Evolutionary conservation across 176 grass and related monocot species (phyloP).

Genomic region (Aegilops umbellulata): DNA sequence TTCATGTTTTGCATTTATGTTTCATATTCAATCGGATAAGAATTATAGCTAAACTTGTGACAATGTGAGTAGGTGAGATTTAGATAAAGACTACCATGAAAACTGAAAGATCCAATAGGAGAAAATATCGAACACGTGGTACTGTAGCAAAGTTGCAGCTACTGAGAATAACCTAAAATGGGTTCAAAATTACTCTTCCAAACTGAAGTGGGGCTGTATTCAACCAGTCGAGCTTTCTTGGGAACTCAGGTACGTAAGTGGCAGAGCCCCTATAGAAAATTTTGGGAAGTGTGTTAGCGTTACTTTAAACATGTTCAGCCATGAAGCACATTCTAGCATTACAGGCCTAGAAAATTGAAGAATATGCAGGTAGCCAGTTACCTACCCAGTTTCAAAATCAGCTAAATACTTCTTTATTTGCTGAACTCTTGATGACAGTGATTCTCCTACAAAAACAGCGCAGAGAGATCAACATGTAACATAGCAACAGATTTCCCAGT

Average conservation of each 20-base stretch:
- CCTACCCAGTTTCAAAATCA: constrained; percentile 86
- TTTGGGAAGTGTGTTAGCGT: constrained; percentile 19
- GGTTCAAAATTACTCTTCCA: constrained; percentile 80
- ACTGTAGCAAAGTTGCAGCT: constrained; percentile 25
- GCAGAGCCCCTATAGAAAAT: constrained; percentile 63
- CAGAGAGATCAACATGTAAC: constrained; percentile 31
- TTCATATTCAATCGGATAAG: background rate
- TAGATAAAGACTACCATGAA: background rate
- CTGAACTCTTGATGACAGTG: constrained; percentile 71
- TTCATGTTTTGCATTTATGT: constrained; percentile 2
- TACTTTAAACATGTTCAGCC: constrained; percentile 13
- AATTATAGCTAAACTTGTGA: background rate
- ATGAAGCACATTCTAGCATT: constrained; percentile 15
- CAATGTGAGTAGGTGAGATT: background rate
- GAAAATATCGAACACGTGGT: background rate
- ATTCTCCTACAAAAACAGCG: constrained; percentile 51
- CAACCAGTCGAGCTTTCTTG: constrained; percentile 92
- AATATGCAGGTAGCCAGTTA: constrained; percentile 27
- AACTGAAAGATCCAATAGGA: constrained; percentile 11
- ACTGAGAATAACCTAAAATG: constrained; percentile 50
- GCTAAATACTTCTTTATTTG: constrained; percentile 88
- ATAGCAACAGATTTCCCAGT: background rate
- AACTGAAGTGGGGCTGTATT: constrained; percentile 93
- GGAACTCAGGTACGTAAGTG: constrained; percentile 82
- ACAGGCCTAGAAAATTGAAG: constrained; percentile 21